These are phyloP conservation scores for Wickerhamiella sergipiensis DNA, from an alignment of 805 yeast species.

Conservation along the genomic window DNA sequence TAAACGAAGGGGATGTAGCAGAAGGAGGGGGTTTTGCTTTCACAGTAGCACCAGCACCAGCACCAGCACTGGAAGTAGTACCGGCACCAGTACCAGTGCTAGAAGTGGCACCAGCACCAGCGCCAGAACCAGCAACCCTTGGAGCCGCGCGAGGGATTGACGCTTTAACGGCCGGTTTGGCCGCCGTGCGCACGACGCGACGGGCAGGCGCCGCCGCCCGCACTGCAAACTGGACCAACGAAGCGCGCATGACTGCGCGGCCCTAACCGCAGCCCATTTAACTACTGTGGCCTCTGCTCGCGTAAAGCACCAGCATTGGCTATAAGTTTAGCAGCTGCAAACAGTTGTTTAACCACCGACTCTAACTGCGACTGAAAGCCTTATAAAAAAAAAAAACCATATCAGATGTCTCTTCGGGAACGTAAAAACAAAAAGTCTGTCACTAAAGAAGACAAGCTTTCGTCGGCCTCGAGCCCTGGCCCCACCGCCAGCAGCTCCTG, in stretches of 20 bases:
- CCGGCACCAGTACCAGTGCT: background rate
- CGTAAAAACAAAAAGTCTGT: background rate
- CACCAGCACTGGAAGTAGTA: background rate
- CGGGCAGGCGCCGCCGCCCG: background rate
- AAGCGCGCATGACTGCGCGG: background rate
- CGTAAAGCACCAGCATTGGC: background rate
- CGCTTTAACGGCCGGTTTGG: background rate
- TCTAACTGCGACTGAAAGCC: too few species aligned
- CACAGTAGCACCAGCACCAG: background rate
- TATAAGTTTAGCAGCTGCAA: too few species aligned
- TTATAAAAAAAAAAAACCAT: too few species aligned
- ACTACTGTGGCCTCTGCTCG: background rate
- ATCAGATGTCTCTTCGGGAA: background rate
- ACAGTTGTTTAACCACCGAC: too few species aligned
- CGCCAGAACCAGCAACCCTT: background rate
- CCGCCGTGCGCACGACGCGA: background rate
- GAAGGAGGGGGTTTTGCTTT: background rate
- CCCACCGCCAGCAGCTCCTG: background rate
- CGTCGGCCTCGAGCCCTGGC: background rate
- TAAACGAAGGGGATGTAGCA: slow-evolving; percentile 1
- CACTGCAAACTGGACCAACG: background rate
- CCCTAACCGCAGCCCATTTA: background rate
- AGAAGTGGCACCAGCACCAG: slow-evolving; percentile 1
- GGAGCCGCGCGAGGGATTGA: background rate
- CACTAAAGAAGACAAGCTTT: background rate